phyloP scores from a whole-genome alignment of 176 grass and related monocot species.

The maize (Zea mays) region Zm-B73-REFERENCE-NAM-5.0 NC_050097.1:203979001-203979500 shows the following conservation, averaged over 20 bases:
- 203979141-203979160: conserved; percentile 83
- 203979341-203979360: conserved; percentile 40
- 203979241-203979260: conserved; percentile 62
- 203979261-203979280: conserved; percentile 44
- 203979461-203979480: conserved; percentile 70
- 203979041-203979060: conserved; percentile 84
- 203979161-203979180: conserved; percentile 72
- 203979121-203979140: conserved; percentile 51
- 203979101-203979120: conserved; percentile 88
- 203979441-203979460: conserved; percentile 40
- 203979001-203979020: conserved; percentile 75
- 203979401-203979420: conserved; percentile 37
- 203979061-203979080: conserved; percentile 66
- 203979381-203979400: conserved; percentile 37
- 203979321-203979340: conserved; percentile 40
- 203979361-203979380: conserved; percentile 51
- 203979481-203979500: conserved; percentile 82
- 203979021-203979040: conserved; percentile 91
- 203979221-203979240: conserved; percentile 54
- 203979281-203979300: conserved; percentile 51
- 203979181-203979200: conserved; percentile 71
- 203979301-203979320: conserved; percentile 40
- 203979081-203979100: conserved; percentile 77
- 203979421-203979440: conserved; percentile 34
- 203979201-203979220: conserved; percentile 74